Evolutionary conservation across 768 basidiomycete genomes (phyloP), one percentile per base, ranked within the genome.

Genomic region (Nidularia pulvinata): DNA sequence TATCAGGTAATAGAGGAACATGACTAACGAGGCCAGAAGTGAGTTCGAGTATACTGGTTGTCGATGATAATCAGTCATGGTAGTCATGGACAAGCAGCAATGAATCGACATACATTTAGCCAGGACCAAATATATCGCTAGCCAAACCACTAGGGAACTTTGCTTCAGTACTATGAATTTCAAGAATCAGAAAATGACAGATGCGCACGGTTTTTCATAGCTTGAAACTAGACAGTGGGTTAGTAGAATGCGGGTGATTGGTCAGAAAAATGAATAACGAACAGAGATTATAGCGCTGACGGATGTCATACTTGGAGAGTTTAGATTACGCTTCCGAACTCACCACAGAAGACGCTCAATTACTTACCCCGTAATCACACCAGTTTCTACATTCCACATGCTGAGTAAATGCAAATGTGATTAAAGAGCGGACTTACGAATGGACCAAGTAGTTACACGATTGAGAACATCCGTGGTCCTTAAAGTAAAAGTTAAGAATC

Each of bases 21-120:
- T 7, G 7, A n/a, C 37, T 39, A 7, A 61, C 58, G 60, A 52
- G 19, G 55, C 52, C 22, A 68, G 58, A 34, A 66, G 59, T 7
- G 65, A 65, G 51, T 68, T 68, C 7, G 67, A 62, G 50, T 68
- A 66, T n/a, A 68, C 67, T 68, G 33, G 7, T n/a, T 10, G 14
- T n/a, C 14, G 19, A 19, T 4, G 33, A 14, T 45, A 48, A 19
- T 2, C 22, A 10, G 32, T 14, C 37, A 39, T 39, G 37, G n/a
- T n/a, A n/a, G n/a, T n/a, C n/a, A 39, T 39, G n/a, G 37, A 7
- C n/a, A 10, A 1, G 16, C 36, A 9, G 7, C 25, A 43, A 9
- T 1, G 49, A 49, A 36, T 25, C 6, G 5, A 49, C 60, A 33
- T 48, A 63, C 64, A 42, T 54, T 65, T 67, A 1, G 64, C 64